Evolutionary conservation across 768 basidiomycete genomes (phyloP).

Genomic region (Ramaria rubella): DNA sequence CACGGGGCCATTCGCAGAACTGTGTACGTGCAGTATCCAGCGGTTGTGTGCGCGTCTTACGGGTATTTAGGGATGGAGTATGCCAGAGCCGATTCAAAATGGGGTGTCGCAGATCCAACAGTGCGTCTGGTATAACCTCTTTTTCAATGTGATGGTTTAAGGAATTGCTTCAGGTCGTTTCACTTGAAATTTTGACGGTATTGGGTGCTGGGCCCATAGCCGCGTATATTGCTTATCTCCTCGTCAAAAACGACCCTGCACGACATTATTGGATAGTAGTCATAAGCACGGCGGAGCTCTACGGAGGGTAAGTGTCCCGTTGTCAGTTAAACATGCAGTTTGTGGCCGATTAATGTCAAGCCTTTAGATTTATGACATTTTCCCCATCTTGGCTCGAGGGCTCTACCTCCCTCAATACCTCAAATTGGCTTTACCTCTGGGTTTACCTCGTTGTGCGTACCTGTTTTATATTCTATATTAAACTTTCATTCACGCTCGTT

Average conservation of each 20-base stretch:
- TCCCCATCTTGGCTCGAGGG: conserved; percentile 81
- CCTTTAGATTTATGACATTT: conserved; percentile 75
- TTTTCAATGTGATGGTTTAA: not conserved
- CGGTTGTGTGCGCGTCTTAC: not conserved
- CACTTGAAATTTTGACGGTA: conserved; percentile 79
- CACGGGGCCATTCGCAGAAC: conserved; percentile 58
- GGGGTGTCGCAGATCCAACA: conserved; percentile 73
- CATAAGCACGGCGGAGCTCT: conserved; percentile 66
- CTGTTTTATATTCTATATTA: not conserved
- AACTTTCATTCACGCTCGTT: not conserved
- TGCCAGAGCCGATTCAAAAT: conserved; percentile 70
- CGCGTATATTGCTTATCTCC: conserved; percentile 61
- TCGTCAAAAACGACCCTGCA: conserved; percentile 57
- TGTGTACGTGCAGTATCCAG: conserved; percentile 51
- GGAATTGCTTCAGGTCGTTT: conserved; percentile 39
- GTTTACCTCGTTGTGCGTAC: conserved; percentile 68
- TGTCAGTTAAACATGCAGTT: not conserved
- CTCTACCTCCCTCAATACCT: conserved; percentile 63
- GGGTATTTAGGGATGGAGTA: conserved; percentile 61
- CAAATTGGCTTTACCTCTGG: conserved; percentile 68
- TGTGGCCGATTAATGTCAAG: not conserved
- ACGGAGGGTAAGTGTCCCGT: conserved; percentile 53
- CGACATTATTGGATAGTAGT: conserved; percentile 72
- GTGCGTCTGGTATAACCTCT: conserved; percentile 11
- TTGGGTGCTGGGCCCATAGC: conserved; percentile 66